These are phyloP conservation scores for Malus fusca DNA, from an alignment of 306 rosid species.

Conservation along the genomic window DNA sequence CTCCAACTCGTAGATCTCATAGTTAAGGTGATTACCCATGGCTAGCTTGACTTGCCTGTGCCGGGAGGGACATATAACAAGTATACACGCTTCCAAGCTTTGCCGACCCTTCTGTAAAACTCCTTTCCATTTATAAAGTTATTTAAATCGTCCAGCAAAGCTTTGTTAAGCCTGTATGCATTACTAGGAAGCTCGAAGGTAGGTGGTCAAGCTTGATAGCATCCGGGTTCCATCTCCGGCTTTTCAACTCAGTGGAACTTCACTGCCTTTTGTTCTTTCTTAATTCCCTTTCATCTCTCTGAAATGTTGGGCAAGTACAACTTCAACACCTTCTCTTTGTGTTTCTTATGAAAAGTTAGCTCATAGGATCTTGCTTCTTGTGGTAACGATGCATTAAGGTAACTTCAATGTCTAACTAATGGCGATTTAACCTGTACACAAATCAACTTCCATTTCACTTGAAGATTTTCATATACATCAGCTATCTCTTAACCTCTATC, in stretches of 20 bases:
- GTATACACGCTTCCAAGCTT: slow-evolving; percentile 55
- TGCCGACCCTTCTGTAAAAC: slow-evolving; percentile 36
- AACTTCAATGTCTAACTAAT: neutral
- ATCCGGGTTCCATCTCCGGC: neutral
- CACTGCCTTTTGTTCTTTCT: neutral
- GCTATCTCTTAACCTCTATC: neutral
- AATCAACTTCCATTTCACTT: neutral
- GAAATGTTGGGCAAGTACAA: slow-evolving; percentile 30
- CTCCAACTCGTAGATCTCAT: slow-evolving; percentile 49
- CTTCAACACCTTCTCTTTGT: slow-evolving; percentile 24
- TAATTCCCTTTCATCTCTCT: slow-evolving; percentile 13
- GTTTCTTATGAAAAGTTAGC: slow-evolving; percentile 25
- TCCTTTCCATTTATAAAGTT: slow-evolving; percentile 27
- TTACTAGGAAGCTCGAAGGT: slow-evolving; percentile 28
- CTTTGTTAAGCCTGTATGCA: slow-evolving; percentile 31
- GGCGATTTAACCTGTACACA: neutral
- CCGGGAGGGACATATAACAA: slow-evolving; percentile 53
- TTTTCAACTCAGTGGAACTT: slow-evolving; percentile 13
- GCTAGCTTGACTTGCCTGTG: slow-evolving; percentile 49
- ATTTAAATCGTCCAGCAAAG: slow-evolving; percentile 34
- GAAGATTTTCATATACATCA: neutral
- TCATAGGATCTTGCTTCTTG: neutral
- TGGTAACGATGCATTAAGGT: neutral
- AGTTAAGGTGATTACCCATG: slow-evolving; percentile 46
- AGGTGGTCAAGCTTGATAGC: neutral